Evolutionary conservation across 148 eudicot species (phyloP), one percentile per base, ranked within the genome.

Genomic region (Vaccinium corymbosum): DNA sequence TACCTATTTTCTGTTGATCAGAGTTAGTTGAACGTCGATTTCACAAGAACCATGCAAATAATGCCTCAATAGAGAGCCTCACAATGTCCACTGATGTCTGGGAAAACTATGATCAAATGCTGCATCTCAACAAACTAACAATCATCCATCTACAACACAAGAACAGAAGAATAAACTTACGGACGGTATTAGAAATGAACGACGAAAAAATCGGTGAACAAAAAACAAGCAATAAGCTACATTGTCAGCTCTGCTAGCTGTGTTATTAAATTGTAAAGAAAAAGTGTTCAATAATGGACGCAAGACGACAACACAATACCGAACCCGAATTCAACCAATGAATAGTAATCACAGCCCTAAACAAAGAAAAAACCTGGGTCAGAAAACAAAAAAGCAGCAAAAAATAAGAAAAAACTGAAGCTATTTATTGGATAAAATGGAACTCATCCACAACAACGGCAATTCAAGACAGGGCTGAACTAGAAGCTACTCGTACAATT

Each of bases 81-180:
- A 84, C 53, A 57, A 72, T 79, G 85, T 82, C 89, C 90, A 83
- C 35, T 85, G 85, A 86, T 88, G 83, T 88, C 88, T 87, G 86
- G 83, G 85, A 87, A 83, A 89, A 88, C 81, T 49, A 87, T 70
- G 84, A 83, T 81, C 86, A 86, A 53, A 89, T 76, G 89, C 90
- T 86, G 86, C 89, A 84, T 70, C 83, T 76, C 91, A 88, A 90
- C 88, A 88, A 86, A 83, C 72, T 82, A 88, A 91, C 85, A 81
- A 86, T 93, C 95, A 93, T 91, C 95, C 95, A 93, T 93, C 95
- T 93, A 93, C 94, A 93, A 88, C 76, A 83, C 86, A 88, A 86
- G 56, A 84, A 87, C 32, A 87, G 76, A 55, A 85, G 27, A 75
- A 81, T 50, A 80, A 50, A 82, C 83, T 81, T 79, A 89, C 80